These are phyloP conservation scores for Tylopilus sp. DNA, from an alignment of 768 basidiomycete genomes.

Conservation along the genomic window DNA sequence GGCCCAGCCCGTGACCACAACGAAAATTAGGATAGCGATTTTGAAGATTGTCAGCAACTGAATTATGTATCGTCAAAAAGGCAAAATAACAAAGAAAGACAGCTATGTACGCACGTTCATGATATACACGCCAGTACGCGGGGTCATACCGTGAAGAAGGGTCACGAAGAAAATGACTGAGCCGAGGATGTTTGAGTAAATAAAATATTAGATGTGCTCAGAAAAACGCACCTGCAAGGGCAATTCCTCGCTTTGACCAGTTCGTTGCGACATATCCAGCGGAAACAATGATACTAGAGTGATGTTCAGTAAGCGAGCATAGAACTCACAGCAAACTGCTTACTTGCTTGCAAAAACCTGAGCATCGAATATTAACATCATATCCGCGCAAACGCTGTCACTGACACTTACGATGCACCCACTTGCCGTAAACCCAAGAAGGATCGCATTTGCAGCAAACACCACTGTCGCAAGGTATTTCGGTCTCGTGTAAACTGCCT, in stretches of 20 bases:
- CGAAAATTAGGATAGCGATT: constrained; percentile 48
- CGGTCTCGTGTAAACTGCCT: constrained; percentile 49
- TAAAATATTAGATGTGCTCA: background rate
- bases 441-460: constrained; percentile 47
- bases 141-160: constrained; percentile 49
- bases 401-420: constrained; percentile 44
- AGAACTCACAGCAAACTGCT: background rate
- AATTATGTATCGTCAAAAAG: constrained; percentile 10
- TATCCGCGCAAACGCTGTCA: background rate
- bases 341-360: constrained; percentile 35
- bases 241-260: constrained; percentile 61
- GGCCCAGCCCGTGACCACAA: constrained; percentile 57
- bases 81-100: too few species aligned
- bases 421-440: constrained; percentile 40
- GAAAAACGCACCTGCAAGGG: constrained; percentile 44
- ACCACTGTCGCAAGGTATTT: constrained; percentile 46
- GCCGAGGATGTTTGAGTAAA: background rate
- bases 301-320: background rate
- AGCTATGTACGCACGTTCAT: constrained; percentile 48
- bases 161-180: constrained; percentile 51
- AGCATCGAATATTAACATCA: background rate
- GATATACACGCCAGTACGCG: constrained; percentile 44
- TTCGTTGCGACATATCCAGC: constrained; percentile 38
- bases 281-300: constrained; percentile 46
- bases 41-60: constrained; percentile 52